phyloP scores from a whole-genome alignment of 495 filamentous ascomycete genomes.

The Penicillium atrosanguineum region DNA sequence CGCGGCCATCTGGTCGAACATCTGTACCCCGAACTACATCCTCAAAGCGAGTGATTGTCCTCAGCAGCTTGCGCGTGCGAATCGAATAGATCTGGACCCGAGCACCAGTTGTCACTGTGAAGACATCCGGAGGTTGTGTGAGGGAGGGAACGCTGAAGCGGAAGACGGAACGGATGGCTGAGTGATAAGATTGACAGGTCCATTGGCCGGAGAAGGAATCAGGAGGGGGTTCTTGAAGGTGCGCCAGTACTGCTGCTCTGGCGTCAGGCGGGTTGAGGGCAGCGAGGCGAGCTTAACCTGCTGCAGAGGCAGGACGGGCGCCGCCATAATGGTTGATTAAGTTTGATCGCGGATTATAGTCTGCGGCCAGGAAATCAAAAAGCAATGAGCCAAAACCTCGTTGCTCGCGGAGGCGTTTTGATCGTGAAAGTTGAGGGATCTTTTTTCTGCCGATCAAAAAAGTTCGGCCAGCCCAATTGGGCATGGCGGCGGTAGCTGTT shows the following conservation, averaged over 20 bases:
- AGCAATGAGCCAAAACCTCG: constrained; percentile 3
- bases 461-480: constrained; percentile 23
- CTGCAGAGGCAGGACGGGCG: constrained; percentile 76
- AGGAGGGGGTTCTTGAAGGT: constrained; percentile 85
- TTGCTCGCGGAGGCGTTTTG: constrained; percentile 9
- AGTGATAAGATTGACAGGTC: constrained; percentile 84
- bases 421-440: constrained; percentile 24
- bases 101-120: constrained; percentile 87
- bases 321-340: constrained; percentile 65
- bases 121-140: constrained; percentile 63
- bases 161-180: constrained; percentile 59
- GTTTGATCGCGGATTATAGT: background rate
- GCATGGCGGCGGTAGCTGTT: constrained; percentile 21
- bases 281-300: constrained; percentile 74
- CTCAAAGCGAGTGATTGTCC: constrained; percentile 89
- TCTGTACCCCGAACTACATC: constrained; percentile 83
- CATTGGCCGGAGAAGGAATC: constrained; percentile 80
- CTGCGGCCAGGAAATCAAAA: background rate
- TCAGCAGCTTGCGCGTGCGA: constrained; percentile 80
- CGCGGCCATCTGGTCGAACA: constrained; percentile 82
- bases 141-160: constrained; percentile 45
- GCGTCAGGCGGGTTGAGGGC: constrained; percentile 55
- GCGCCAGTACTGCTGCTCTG: constrained; percentile 94
- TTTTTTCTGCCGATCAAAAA: constrained; percentile 37
- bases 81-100: constrained; percentile 91